A percentile compares a stretch with the other conserved stretches of the same genome.
phyloP scores from a whole-genome alignment of 495 filamentous ascomycete species.

The Neurospora tetrasperma region DNA sequence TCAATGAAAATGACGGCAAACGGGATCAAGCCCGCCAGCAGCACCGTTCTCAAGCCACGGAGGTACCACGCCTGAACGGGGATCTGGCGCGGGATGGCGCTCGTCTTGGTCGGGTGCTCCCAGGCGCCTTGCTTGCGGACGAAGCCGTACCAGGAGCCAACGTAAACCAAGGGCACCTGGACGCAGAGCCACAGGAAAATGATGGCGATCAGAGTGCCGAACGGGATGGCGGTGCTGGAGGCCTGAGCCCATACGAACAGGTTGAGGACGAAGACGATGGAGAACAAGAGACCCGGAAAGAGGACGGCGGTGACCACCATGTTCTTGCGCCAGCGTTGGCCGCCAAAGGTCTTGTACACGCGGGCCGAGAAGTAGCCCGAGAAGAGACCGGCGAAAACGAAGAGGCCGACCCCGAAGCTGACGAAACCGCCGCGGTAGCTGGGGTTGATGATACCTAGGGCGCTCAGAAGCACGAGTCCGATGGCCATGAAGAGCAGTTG shows the following conservation, averaged over 20 bases:
- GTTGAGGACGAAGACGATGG: conserved; percentile 73
- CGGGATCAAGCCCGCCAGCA: conserved; percentile 74
- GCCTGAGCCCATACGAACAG: conserved; percentile 92
- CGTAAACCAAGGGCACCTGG: conserved; percentile 80
- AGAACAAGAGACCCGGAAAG: conserved; percentile 75
- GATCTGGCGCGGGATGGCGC: conserved; percentile 60
- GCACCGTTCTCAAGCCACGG: conserved; percentile 46
- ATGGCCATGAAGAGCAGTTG: conserved; percentile 82
- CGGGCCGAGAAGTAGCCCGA: conserved; percentile 88
- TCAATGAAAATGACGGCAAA: conserved; percentile 94
- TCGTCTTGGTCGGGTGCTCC: conserved; percentile 84
- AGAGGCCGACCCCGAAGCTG: conserved; percentile 76
- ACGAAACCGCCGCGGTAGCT: conserved; percentile 90
- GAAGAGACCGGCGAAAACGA: conserved; percentile 79
- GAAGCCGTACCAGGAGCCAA: conserved; percentile 75
- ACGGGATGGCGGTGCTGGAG: conserved; percentile 82
- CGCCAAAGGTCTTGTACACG: conserved; percentile 81
- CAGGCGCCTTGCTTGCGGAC: conserved; percentile 49
- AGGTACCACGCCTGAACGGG: conserved; percentile 77
- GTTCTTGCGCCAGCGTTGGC: conserved; percentile 69
- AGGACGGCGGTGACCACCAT: conserved; percentile 74
- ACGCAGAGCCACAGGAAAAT: conserved; percentile 79
- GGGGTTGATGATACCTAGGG: conserved; percentile 76
- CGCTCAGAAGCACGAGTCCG: conserved; percentile 68
- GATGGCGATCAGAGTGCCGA: conserved; percentile 70